Evolutionary conservation across 805 yeast genomes (phyloP), one percentile per base, ranked within the genome.

Genomic region (Ogataea salicorniae): DNA sequence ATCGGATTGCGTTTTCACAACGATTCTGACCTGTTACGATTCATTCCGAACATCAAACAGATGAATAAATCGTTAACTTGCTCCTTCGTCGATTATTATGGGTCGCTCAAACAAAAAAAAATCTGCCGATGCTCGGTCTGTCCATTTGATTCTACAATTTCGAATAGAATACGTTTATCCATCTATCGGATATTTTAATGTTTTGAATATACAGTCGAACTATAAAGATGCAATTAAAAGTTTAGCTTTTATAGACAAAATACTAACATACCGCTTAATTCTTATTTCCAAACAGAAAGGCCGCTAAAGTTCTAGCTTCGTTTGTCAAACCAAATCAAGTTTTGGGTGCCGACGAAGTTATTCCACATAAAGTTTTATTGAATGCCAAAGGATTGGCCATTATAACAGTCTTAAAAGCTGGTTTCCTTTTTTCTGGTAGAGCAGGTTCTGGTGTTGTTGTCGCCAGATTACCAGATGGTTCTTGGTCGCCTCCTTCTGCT

Each of bases 401-500:
- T 36, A 77, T 92, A 54, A 92, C 98, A 0, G 97, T 94, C n/a
- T 73, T 92, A 48, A 92, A 94, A 66, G 99, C 98, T 4, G 99
- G 99, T 2, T 92, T 92, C 66, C 72, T 92, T 47, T 92, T 92
- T 66, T 87, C 96, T 3, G 99, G 98, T 29, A 79, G 99, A 64
- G 98, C 97, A 0, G 99, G 99, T 23, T 87, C 96, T 1, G 99
- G 99, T 54, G 87, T 92, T 34, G 86, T 92, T 51, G 95, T 92
- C 23, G 96, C 97, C 5, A 74, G 97, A 50, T 74, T 94, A 43
- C 95, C 95, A 2, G 98, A 94, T 67, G 98, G 97, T 0, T 69
- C 86, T 0, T 92, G 99, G 99, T 90, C 97, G 14, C 95, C 97
- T 3, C 99, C 99, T 1, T 84, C 95, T 2, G 99, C 97, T 9